Evolutionary conservation across 2,329 filamentous ascomycete species (phyloP), one percentile per base, ranked within the genome.

Genomic region (Claviceps digitariae): DNA sequence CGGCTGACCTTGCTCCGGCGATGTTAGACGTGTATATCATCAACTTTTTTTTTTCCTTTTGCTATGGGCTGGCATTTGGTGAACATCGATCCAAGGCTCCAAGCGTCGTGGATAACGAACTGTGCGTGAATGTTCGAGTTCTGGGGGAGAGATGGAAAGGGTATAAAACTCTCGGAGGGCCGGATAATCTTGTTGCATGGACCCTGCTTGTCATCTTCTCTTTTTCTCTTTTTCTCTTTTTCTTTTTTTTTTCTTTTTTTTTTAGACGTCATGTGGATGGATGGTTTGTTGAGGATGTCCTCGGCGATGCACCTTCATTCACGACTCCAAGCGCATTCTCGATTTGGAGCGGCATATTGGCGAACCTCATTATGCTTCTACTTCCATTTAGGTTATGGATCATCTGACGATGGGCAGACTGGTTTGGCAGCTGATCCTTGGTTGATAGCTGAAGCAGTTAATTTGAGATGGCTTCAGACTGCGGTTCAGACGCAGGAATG

Each of bases 1-100:
- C 51, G 50, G n/a, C n/a, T n/a, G n/a, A 54, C 53, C 55, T 55
- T 57, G 44, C 52, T 55, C n/a, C 25, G 54, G 50, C 56, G 51
- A 55, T 56, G 25, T 56, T 56, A 57, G 56, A 60, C 53, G 54
- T 45, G 38, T 23, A 34, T 53, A 49, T 56, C n/a, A n/a, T 55
- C 27, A 56, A 52, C 27, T 48, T 53, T 50, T 55, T 54, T 36
- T 56, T 53, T 29, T 47, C 52, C 52, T 55, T 54, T 52, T n/a
- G n/a, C 54, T 50, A 51, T 47, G 48, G 55, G 55, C 52, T 52
- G 55, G 56, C 54, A 58, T 20, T 38, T 49, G 3, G 55, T 59
- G 58, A 56, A 60, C 50, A 55, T 31, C n/a, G n/a, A n/a, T n/a
- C n/a, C n/a, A n/a, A n/a, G n/a, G n/a, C n/a, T n/a, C n/a, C n/a